Evolutionary conservation across 345 rosid species (phyloP), one percentile per base, ranked within the genome.

Genomic region (Corchorus olitorius): DNA sequence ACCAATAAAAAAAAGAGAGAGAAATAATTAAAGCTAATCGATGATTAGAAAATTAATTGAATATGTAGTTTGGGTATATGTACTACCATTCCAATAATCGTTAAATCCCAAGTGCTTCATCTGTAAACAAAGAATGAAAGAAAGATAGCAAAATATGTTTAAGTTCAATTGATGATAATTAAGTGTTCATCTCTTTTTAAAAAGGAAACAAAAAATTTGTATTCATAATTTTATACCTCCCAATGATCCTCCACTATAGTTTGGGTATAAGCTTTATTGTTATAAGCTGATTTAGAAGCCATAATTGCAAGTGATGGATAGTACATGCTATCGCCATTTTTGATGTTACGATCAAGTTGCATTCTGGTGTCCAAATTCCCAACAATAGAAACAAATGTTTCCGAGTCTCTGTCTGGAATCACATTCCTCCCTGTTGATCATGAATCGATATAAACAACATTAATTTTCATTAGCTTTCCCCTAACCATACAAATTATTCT

Each of bases 31-130:
- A 22, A 22, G 27, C 27, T 27, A 27, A 27, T 27, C n/a, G n/a
- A n/a, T 27, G 27, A 27, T 27, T 27, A 27, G 27, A 27, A 27
- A 27, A 27, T 27, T 33, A 11, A 20, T 8, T 59, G 12, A 61
- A 34, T 37, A 22, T 4, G 35, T 2, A 35, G 16, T 12, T 11
- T 58, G 65, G 76, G 50, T 85, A 27, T 27, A 1, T n/a, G n/a
- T n/a, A n/a, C n/a, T 27, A 93, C 97, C 97, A 41, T 94, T 89
- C 93, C 95, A 90, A 49, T 74, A 92, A 83, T 89, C 84, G 63
- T 65, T 49, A 45, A 73, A 76, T 33, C 91, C 95, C 85, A 94
- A 61, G 72, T 70, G 83, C 72, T 89, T 87, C 93, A 90, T 92
- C 90, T 88, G 87, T 78, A 60, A 10, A 56, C 20, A 27, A 45